Base-by-base conservation (phyloP, 2,329 filamentous ascomycete genomes). In the Colletotrichum limetticola region DNA sequence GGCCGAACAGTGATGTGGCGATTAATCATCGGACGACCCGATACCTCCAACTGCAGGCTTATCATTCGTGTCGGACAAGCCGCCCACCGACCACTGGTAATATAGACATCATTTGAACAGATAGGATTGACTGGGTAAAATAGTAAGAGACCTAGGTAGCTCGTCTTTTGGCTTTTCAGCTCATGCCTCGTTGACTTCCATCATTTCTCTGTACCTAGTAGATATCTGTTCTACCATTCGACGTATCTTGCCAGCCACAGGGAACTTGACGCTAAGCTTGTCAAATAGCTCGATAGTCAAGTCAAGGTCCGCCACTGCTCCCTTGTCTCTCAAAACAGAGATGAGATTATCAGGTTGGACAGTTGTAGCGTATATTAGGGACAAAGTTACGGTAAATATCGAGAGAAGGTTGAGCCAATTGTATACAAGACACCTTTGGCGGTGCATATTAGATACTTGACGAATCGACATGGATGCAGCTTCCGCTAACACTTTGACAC, bases 391-490 rank as follows among this genome's bases (percentile, higher is more conserved):
- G 1, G 83, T 86, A 72, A 85, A 87, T 2, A 86, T 70, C 1
- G 79, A 76, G 2, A 85, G 79, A 6, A 85, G 76, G 46, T 84
- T 84, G 4, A 85, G 74, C 82, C 82, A 85, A 72, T 85, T 85
- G 74, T 83, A 84, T 0, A 83, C 81, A 42, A 86, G 81, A 9
- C 83, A 79, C 9, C 78, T 78, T 68, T 87, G 82, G 53, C 79
- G 79, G 61, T 82, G 79, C 79, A 83, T 79, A 62, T 75, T 82
- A 52, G 77, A 79, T 9, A 83, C 84, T 63, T 85, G 82, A 1
- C 83, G 81, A n/a, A 86, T 78, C 1, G 84, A 81, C 82, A 85
- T 85, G 49, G 80, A 79, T 0, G 84, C 83, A 5, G 84, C 83
- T 14, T 81, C 81, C 1, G 78, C 81, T 4, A 86, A 78, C 0